Evolutionary conservation across 2,329 filamentous ascomycete species (phyloP), one percentile per base, ranked within the genome.

Genomic region (Celoporthe dispersa): DNA sequence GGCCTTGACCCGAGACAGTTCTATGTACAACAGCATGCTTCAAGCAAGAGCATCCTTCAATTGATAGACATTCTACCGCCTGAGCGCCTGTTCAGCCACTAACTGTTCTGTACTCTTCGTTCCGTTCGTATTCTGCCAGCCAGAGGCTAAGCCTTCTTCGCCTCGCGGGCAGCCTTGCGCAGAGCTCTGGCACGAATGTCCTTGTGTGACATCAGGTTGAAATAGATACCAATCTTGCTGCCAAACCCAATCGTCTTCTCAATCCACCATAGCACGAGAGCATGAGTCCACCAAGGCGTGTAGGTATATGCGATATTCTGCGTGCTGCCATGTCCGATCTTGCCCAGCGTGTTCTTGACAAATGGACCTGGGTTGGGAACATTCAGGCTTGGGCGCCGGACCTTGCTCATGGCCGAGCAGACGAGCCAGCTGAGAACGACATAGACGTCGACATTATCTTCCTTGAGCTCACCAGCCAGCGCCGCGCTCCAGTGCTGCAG

Each of bases 401-500:
- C 90, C 87, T 99, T 99, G 82, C 92, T 95, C 96, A 99, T 99
- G 77, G 95, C 94, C 0, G 93, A 95, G 5, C 94, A 97, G 76
- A 99, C 93, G 63, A 99, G 89, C 80, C 99, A 97, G 75, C 92
- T 94, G 75, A 98, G 88, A 37, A 97, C 91, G 64, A 98, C 88
- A 81, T 98, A 91, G n/a, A 97, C 94, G 73, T 94, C 91, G 55
- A 99, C 90, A 69, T 93, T 92, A 75, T 92, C 86, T 1, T 91
- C 88, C 73, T 91, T 89, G 39, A 99, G 87, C 81, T 99, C 96
- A 19, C 91, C 88, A 0, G 91, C 92, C 19, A 99, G 87, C 14
- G 96, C 90, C 7, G 90, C 92, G 74, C 92, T 97, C 96, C 96
- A 99, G 78, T 97, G 91, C 82, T 98, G 95, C 64, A 99, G 87